phyloP scores from a whole-genome alignment of 805 yeast genomes.

The Isabelozyma rhagii region DNA sequence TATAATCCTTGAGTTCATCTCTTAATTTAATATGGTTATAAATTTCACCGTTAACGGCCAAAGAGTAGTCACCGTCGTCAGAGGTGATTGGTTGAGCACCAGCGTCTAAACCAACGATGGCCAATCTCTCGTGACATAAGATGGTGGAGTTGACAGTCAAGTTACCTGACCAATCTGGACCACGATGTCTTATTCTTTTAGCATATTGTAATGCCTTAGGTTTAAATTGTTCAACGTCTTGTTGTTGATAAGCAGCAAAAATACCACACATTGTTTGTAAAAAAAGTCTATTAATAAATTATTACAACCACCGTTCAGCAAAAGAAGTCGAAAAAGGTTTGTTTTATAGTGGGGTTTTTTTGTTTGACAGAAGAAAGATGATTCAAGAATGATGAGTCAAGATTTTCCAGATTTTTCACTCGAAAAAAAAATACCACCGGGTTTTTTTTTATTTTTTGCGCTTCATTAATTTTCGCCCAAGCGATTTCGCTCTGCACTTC shows the following conservation, averaged over 20 bases:
- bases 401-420: neutral
- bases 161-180: slow-evolving; percentile 99
- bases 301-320: neutral
- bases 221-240: slow-evolving; percentile 76
- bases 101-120: slow-evolving; percentile 94
- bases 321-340: neutral
- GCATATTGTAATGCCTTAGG: slow-evolving; percentile 85
- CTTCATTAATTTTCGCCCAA: neutral
- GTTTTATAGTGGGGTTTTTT: neutral
- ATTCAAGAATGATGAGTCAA: neutral
- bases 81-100: slow-evolving; percentile 98
- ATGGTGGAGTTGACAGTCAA: slow-evolving; percentile 73
- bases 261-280: slow-evolving; percentile 84
- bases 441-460: too few species aligned
- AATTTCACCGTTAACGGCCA: slow-evolving; percentile 96
- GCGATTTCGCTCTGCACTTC: neutral
- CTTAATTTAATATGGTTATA: slow-evolving; percentile 94
- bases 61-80: slow-evolving; percentile 64
- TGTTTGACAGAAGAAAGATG: neutral
- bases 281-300: neutral
- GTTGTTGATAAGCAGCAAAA: slow-evolving; percentile 85
- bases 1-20: slow-evolving; percentile 67
- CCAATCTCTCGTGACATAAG: slow-evolving; percentile 91
- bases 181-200: slow-evolving; percentile 95
- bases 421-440: neutral